These are phyloP conservation scores for Juglanconis juglandina DNA, from an alignment of 2,329 filamentous ascomycete genomes.

Conservation along the genomic window DNA sequence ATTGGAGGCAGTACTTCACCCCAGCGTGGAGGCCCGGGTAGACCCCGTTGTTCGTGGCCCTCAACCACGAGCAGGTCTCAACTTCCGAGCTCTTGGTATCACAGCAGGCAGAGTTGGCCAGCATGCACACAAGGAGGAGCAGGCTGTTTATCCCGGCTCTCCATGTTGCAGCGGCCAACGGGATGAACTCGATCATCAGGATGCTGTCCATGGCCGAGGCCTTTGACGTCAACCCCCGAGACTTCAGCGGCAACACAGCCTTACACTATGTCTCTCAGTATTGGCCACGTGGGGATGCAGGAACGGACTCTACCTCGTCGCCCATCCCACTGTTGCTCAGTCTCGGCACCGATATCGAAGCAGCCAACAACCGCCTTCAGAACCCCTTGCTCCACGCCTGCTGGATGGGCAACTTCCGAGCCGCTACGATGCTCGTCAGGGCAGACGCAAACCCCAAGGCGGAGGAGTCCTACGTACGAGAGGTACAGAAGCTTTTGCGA, in stretches of 20 bases:
- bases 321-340: slow-evolving; percentile 21
- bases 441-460: slow-evolving; percentile 23
- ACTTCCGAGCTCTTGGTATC: slow-evolving; percentile 24
- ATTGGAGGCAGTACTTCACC: slow-evolving; percentile 19
- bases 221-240: slow-evolving; percentile 23
- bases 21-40: slow-evolving; percentile 19
- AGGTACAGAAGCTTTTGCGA: slow-evolving; percentile 9
- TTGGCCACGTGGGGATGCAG: slow-evolving; percentile 19
- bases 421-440: slow-evolving; percentile 22
- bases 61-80: slow-evolving; percentile 20
- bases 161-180: slow-evolving; percentile 24
- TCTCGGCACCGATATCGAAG: slow-evolving; percentile 24
- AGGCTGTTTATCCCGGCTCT: slow-evolving; percentile 21
- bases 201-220: slow-evolving; percentile 21
- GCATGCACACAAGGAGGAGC: slow-evolving; percentile 12
- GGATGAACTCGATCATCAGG: slow-evolving; percentile 23
- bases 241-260: slow-evolving; percentile 23
- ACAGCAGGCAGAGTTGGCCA: slow-evolving; percentile 21
- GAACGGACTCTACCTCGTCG: background rate
- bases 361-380: slow-evolving; percentile 21
- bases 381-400: slow-evolving; percentile 24
- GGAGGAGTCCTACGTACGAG: background rate
- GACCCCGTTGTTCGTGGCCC: slow-evolving; percentile 23
- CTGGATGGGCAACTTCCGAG: slow-evolving; percentile 23
- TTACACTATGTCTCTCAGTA: slow-evolving; percentile 23